These are phyloP conservation scores for Colletotrichum tanaceti DNA, from an alignment of 2,329 filamentous ascomycete species.

Conservation along the genomic window DNA sequence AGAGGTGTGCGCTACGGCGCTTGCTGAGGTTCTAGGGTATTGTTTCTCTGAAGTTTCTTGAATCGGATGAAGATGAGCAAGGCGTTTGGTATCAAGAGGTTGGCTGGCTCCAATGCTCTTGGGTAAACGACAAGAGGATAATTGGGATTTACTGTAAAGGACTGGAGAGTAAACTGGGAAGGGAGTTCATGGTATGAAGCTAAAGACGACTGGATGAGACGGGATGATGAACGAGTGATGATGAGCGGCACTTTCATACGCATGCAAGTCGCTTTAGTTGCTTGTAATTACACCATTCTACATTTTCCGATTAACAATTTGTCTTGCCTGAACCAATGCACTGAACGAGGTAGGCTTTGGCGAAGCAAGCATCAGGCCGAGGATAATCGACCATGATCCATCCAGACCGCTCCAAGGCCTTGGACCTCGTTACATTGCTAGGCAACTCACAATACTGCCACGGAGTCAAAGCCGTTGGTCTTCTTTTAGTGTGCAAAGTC, in stretches of 20 bases:
- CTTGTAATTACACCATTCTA: constrained; percentile 35
- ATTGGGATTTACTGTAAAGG: neutral
- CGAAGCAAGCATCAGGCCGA: neutral
- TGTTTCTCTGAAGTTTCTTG: neutral
- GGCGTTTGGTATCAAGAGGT: neutral
- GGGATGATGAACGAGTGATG: constrained; percentile 27
- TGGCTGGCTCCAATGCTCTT: constrained; percentile 31
- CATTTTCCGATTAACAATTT: neutral
- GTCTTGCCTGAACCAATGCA: neutral
- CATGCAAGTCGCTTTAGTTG: constrained; percentile 19
- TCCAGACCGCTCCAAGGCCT: neutral
- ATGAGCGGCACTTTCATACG: constrained; percentile 3
- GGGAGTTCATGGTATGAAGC: neutral
- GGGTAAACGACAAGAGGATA: constrained; percentile 10
- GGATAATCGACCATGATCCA: neutral
- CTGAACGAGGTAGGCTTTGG: neutral
- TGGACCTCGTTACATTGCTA: neutral
- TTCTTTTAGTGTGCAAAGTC: too few relatives aligned
- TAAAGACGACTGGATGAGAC: neutral
- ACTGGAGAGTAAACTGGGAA: constrained; percentile 11
- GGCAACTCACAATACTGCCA: neutral
- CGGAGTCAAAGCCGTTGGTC: too few relatives aligned
- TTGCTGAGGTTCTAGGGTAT: constrained; percentile 46
- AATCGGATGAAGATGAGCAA: neutral
- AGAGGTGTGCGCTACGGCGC: constrained; percentile 69